A percentile compares a stretch with the other conserved stretches of the same genome.
phyloP scores from a whole-genome alignment of 106 monocot genomes.

The Gastrodia elata region DNA sequence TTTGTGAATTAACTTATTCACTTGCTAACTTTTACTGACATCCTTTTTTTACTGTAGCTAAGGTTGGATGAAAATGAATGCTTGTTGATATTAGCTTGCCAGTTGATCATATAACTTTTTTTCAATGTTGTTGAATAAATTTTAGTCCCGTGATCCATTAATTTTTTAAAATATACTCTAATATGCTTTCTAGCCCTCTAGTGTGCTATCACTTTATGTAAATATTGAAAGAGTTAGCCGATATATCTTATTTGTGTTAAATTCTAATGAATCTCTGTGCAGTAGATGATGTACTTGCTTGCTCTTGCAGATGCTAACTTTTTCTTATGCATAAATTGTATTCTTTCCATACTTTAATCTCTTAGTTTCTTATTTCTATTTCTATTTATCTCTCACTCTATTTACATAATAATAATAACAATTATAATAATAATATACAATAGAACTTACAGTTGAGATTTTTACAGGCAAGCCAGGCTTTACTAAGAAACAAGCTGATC shows the following conservation, averaged over 20 bases:
- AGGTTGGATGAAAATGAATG: no score
- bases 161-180: background rate
- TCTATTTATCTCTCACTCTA: no score
- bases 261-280: background rate
- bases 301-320: background rate
- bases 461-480: constrained; percentile 84
- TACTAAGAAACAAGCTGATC: constrained; percentile 94
- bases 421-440: no score
- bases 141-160: background rate
- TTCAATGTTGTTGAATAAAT: background rate
- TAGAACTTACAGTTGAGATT: background rate
- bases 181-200: background rate
- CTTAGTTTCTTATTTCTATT: background rate
- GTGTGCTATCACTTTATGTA: background rate
- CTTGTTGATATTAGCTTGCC: background rate
- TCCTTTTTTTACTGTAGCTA: no score
- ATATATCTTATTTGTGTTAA: background rate
- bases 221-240: background rate
- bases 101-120: background rate
- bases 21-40: no score
- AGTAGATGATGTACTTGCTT: background rate
- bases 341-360: background rate
- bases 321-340: background rate
- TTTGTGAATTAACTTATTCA: no score
- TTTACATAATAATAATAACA: no score